Base-by-base conservation (phyloP, 805 yeast genomes). In the Tetrapisispora iriomotensis region DNA sequence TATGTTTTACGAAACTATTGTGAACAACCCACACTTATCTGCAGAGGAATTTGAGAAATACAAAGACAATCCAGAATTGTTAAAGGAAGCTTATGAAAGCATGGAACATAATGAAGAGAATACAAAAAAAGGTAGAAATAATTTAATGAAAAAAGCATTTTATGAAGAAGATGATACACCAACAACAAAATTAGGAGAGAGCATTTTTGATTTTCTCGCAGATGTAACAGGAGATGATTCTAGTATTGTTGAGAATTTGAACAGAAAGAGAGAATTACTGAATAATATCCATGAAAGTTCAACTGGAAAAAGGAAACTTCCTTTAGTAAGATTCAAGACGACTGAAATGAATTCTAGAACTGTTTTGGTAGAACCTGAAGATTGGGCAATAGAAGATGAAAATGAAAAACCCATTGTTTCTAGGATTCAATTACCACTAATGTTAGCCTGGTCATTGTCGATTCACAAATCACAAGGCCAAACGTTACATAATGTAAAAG, bases 391-490 rank as follows among this genome's bases (percentile, higher is more conserved):
- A 18, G 90, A 80, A 46, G 94, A 86, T 58, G 86, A 82, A 37
- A 63, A 69, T 19, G 85, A 81, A 17, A 67, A 67, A 8, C 74
- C 80, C 0, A 48, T 85, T 12, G 95, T 84, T 1, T 68, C 81
- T 2, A 68, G 96, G 50, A 67, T 70, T 0, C 98, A 92, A 54
- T 49, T 92, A 2, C 98, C 98, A 0, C 63, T 92, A 38, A 78
- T 90, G 50, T 65, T 88, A n/a, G 95, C 98, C 0, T 92, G 97
- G 96, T 87, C 98, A 0, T 61, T 92, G 32, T 87, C 96, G 0
- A 88, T 92, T 33, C 98, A 92, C 57, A 90, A 92, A 62, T 79
- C 96, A 0, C 98, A 90, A 58, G 98, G 98, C 1, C 88, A 90
- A 60, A 83, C 97, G 0, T 60, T 87, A 32, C 77, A 80, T 4